Evolutionary conservation across 2,329 filamentous ascomycete genomes (phyloP).

Genomic region (Pyrenophora graminea): DNA sequence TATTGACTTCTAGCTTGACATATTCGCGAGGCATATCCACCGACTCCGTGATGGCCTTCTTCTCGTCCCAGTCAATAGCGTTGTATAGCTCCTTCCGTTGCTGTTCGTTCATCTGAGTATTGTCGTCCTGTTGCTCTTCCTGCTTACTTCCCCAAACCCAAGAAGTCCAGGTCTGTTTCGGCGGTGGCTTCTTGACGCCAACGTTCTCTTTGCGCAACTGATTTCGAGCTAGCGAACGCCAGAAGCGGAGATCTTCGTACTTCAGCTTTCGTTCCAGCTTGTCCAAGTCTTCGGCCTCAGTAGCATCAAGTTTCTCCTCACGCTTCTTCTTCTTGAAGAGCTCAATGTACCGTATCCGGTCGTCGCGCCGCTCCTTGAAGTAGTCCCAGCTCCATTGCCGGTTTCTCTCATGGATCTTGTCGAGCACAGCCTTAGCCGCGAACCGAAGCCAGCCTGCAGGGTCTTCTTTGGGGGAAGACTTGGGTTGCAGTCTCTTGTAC

Average conservation of each 20-base stretch:
- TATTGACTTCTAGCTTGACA: slow-evolving; percentile 89
- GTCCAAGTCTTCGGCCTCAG: slow-evolving; percentile 74
- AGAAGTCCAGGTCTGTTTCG: slow-evolving; percentile 83
- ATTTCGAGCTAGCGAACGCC: slow-evolving; percentile 90
- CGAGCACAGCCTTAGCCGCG: slow-evolving; percentile 83
- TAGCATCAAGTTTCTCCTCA: slow-evolving; percentile 66
- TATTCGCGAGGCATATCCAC: slow-evolving; percentile 90
- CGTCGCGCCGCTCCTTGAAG: slow-evolving; percentile 88
- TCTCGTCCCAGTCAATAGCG: slow-evolving; percentile 98
- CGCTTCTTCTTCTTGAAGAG: slow-evolving; percentile 91
- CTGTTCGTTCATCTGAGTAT: slow-evolving; percentile 85
- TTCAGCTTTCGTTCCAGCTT: slow-evolving; percentile 82
- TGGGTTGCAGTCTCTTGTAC: slow-evolving; percentile 90
- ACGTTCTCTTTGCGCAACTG: slow-evolving; percentile 95
- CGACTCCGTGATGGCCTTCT: slow-evolving; percentile 82
- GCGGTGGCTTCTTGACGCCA: slow-evolving; percentile 74
- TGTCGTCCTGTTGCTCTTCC: slow-evolving; percentile 67
- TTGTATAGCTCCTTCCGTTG: slow-evolving; percentile 96
- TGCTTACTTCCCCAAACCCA: slow-evolving; percentile 79
- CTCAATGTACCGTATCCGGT: slow-evolving; percentile 85
- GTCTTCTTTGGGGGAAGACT: slow-evolving; percentile 83
- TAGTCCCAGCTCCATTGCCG: slow-evolving; percentile 94
- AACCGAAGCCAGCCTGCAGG: slow-evolving; percentile 91
- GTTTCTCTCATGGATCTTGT: slow-evolving; percentile 94
- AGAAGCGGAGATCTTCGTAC: slow-evolving; percentile 97